Base-by-base conservation (phyloP, 2,329 filamentous ascomycete genomes). In the Emericellopsis cladophorae region DNA sequence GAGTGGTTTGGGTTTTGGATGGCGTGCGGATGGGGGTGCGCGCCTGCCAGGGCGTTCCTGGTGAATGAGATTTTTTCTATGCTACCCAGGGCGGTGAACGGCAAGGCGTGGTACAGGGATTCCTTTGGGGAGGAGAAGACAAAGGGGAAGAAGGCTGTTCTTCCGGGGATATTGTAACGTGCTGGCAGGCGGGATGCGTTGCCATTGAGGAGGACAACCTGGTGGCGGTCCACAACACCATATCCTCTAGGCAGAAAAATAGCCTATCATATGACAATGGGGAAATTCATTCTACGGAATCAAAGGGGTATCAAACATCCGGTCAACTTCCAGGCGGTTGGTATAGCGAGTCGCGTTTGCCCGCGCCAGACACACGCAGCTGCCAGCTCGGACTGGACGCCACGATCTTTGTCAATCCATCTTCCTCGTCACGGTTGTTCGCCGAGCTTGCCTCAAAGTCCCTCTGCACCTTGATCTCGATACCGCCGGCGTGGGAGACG, bases 1-100 rank as follows among this genome's bases (percentile, higher is more conserved):
- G 92, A 98, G 68, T 98, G 92, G 92, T 60, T 74, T 4, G 92
- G 92, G 0, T 98, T 88, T 59, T 88, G 81, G 68, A 74, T 95
- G 58, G 74, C 84, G 49, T 74, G 80, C 42, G 79, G 79, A 1
- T 74, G 68, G 63, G 61, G 64, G 5, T 86, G 81, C 54, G 65
- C 76, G 37, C 90, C 92, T 1, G 90, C 87, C 21, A 68, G 88
- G 52, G 74, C 74, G 39, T 96, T 96, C 55, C 53, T 95, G 36
- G 48, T 94, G 37, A 96, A 95, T 57, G 88, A 95, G 63, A 64
- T 98, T 39, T 64, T 79, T n/a, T 81, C 84, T 8, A 98, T 96
- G 90, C 58, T 93, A 46, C 90, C 92, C 10, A 71, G 92, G 52
- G 89, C 92, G 14, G 65, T 92, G 40, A 76, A 78, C 48, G 90